Percentiles rank a stretch among this genome's conserved stretches.
These are phyloP conservation scores for Coffea canephora DNA, from an alignment of 257 asterid species.

Conservation along the genomic window DNA sequence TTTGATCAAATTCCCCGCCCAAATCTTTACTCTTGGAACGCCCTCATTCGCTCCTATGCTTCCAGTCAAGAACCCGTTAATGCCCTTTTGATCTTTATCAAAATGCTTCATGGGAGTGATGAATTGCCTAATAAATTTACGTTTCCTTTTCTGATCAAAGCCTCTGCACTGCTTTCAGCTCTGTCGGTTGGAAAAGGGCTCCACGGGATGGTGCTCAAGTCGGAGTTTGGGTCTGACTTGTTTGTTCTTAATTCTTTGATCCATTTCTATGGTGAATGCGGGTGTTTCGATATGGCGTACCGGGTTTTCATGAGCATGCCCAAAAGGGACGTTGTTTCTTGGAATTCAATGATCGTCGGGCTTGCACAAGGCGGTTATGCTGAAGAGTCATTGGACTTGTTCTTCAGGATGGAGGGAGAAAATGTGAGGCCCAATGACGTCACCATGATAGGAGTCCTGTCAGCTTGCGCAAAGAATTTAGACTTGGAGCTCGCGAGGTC, in stretches of 20 bases:
- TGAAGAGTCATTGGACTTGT: conserved; percentile 53
- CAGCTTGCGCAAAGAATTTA: conserved; percentile 57
- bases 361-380: conserved; percentile 47
- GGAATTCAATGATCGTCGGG: conserved; percentile 81
- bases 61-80: conserved; percentile 38
- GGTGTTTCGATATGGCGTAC: conserved; percentile 51
- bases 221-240: conserved; percentile 48
- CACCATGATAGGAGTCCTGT: conserved; percentile 59
- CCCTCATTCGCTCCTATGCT: conserved; percentile 66
- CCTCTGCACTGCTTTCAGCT: conserved; percentile 51
- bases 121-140: conserved; percentile 68
- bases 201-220: conserved; percentile 72
- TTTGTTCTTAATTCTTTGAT: conserved; percentile 61
- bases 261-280: conserved; percentile 63
- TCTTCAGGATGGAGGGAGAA: conserved; percentile 51
- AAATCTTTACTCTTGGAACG: conserved; percentile 69
- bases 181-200: conserved; percentile 53
- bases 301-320: conserved; percentile 52
- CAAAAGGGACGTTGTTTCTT: conserved; percentile 66
- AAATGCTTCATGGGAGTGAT: conserved; percentile 36
- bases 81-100: conserved; percentile 39
- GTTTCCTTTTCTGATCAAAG: conserved; percentile 77
- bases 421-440: conserved; percentile 60
- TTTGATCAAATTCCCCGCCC: conserved; percentile 78
- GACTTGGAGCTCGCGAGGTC: conserved; percentile 61